These are phyloP conservation scores for Incumbomyces lentus DNA, from an alignment of 2,329 filamentous ascomycete species.

Conservation along the genomic window DNA sequence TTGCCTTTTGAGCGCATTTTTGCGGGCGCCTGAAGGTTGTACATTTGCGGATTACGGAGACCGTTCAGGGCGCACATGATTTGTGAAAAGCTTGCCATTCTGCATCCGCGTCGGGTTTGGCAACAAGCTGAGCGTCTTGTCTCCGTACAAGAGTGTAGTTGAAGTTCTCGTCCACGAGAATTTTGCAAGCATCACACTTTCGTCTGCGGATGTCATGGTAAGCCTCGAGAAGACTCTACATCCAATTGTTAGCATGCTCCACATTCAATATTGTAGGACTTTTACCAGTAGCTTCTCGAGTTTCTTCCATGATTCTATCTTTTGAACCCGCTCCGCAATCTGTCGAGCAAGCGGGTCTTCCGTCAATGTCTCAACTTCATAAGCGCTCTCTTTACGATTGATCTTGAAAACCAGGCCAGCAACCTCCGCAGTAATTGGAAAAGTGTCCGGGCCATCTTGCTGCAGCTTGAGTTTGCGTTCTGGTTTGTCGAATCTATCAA, in stretches of 20 bases:
- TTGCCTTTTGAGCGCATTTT: too few species aligned
- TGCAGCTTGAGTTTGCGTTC: background rate
- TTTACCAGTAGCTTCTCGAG: constrained; percentile 1
- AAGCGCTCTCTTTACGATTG: background rate
- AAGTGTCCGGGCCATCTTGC: background rate
- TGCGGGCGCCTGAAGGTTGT: too few species aligned
- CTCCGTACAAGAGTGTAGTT: background rate
- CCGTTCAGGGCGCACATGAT: background rate
- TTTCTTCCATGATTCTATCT: background rate
- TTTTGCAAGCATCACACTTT: constrained; percentile 3
- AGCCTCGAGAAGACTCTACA: constrained; percentile 1
- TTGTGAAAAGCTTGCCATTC: constrained; percentile 2
- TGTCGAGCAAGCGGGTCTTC: background rate
- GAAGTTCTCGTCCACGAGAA: background rate
- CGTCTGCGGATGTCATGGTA: constrained; percentile 1
- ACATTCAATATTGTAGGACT: background rate
- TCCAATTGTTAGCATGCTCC: background rate
- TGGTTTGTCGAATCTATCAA: background rate
- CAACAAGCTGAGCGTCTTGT: background rate
- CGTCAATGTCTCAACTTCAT: background rate
- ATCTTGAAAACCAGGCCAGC: background rate
- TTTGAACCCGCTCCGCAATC: background rate
- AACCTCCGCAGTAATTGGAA: constrained; percentile 1
- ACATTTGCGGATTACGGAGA: too few species aligned
- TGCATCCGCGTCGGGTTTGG: background rate